Percentiles rank a stretch among this genome's conserved stretches.
These are phyloP conservation scores for Leishmania major DNA, from an alignment of 208 protist genomes.

Conservation along the genomic window DNA sequence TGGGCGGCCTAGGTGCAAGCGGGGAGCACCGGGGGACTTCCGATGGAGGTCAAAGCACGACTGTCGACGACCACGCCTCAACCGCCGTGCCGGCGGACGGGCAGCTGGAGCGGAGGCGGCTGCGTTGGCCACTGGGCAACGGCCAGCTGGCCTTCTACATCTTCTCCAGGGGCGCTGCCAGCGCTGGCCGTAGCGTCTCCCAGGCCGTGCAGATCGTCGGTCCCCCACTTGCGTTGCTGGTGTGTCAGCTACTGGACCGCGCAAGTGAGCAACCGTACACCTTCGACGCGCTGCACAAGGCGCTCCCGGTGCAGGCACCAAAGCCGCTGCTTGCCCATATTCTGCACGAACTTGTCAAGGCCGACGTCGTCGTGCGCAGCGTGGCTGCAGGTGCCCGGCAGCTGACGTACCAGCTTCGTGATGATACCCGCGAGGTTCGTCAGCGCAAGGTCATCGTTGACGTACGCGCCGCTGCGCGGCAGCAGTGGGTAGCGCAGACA, in stretches of 20 bases:
- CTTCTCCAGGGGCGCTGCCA: slow-evolving; percentile 18
- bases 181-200: not conserved
- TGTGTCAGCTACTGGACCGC: slow-evolving; percentile 61
- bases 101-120: slow-evolving; percentile 26
- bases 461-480: slow-evolving; percentile 38
- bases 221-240: slow-evolving; percentile 51
- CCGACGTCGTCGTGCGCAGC: slow-evolving; percentile 54
- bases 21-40: slow-evolving; percentile 21
- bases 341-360: slow-evolving; percentile 53
- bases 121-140: slow-evolving; percentile 41
- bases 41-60: slow-evolving; percentile 26
- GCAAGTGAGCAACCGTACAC: slow-evolving; percentile 19
- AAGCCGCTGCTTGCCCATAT: slow-evolving; percentile 55
- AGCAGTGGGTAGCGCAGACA: slow-evolving; percentile 27
- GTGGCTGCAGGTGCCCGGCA: slow-evolving; percentile 23
- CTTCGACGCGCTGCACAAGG: slow-evolving; percentile 49
- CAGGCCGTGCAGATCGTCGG: slow-evolving; percentile 37
- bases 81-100: slow-evolving; percentile 17
- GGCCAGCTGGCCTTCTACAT: slow-evolving; percentile 47
- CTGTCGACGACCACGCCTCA: slow-evolving; percentile 15
- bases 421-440: slow-evolving; percentile 32
- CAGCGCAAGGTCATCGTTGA: slow-evolving; percentile 53
- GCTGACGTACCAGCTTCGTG: slow-evolving; percentile 45
- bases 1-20: not conserved
- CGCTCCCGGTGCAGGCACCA: slow-evolving; percentile 45